Percentiles rank a stretch among this genome's conserved stretches.
phyloP scores from a whole-genome alignment of 805 yeast genomes.

The Candida methanosorbosa region DNA sequence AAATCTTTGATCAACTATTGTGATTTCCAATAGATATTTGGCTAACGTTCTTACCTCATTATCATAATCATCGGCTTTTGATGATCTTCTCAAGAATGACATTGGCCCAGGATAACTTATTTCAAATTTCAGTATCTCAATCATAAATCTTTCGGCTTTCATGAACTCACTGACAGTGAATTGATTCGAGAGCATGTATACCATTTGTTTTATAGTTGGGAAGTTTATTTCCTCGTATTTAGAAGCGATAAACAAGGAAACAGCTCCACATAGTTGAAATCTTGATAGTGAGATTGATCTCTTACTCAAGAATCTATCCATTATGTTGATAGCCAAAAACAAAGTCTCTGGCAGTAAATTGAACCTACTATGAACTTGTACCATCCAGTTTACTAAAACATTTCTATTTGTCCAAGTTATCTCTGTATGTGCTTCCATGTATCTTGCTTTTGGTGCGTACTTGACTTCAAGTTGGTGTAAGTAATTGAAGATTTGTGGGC shows the following conservation, averaged over 20 bases:
- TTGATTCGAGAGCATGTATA: conserved; percentile 79
- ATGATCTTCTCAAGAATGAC: conserved; percentile 80
- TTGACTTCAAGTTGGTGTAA: conserved; percentile 61
- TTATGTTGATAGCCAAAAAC: conserved; percentile 69
- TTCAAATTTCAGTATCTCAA: conserved; percentile 64
- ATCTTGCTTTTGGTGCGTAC: conserved; percentile 63
- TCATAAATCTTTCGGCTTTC: conserved; percentile 72
- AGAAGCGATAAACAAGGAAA: conserved; percentile 83
- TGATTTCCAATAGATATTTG: conserved; percentile 75
- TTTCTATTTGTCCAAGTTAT: conserved; percentile 66
- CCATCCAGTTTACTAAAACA: conserved; percentile 82
- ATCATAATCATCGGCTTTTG: conserved; percentile 88
- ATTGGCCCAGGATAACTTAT: conserved; percentile 83
- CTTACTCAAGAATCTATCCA: conserved; percentile 77
- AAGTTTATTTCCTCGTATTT: conserved; percentile 87
- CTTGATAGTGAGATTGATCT: conserved; percentile 69
- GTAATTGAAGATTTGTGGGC: conserved; percentile 75
- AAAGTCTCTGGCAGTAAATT: conserved; percentile 80
- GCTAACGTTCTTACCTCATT: conserved; percentile 75
- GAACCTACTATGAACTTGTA: conserved; percentile 78
- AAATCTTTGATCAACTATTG: conserved; percentile 66
- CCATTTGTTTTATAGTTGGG: conserved; percentile 80
- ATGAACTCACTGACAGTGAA: conserved; percentile 69
- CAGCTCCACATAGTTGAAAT: conserved; percentile 92
- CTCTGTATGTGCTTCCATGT: conserved; percentile 81